Percentiles rank a stretch among this genome's conserved stretches.
Evolutionary conservation across 192 early-diverging fungal genomes (phyloP).

Genomic region (Umbelopsis ramanniana): DNA sequence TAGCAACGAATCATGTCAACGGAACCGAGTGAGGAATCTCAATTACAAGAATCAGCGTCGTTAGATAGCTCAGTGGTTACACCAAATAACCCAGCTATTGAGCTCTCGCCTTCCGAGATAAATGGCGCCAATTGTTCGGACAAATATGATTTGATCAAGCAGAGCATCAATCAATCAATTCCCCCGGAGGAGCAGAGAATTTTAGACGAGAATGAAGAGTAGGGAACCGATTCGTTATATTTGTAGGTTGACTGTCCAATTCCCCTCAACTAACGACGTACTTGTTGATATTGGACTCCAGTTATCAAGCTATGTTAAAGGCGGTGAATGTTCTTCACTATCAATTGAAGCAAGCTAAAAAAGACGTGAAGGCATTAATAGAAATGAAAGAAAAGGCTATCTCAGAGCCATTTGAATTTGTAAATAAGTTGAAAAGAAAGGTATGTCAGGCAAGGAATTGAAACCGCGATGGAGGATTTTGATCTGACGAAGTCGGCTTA

Average conservation of each 20-base stretch:
- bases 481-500: background rate
- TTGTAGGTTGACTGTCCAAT: background rate
- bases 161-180: background rate
- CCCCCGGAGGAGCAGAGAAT: background rate
- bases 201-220: constrained; percentile 13
- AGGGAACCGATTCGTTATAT: background rate
- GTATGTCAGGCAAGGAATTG: constrained; percentile 19
- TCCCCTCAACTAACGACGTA: background rate
- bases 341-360: constrained; percentile 48
- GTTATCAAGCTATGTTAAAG: constrained; percentile 35
- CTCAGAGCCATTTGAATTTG: constrained; percentile 48
- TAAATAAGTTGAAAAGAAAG: constrained; percentile 44
- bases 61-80: background rate
- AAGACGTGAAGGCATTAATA: constrained; percentile 45
- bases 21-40: constrained; percentile 15
- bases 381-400: constrained; percentile 48
- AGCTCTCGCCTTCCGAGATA: background rate
- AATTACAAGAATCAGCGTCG: background rate
- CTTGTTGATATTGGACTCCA: background rate
- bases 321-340: constrained; percentile 33
- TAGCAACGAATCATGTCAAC: constrained; percentile 9
- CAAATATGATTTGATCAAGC: background rate
- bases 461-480: too few relatives aligned
- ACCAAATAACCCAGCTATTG: background rate
- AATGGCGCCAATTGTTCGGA: background rate